Percentiles rank a stretch among this genome's conserved stretches.
These are phyloP conservation scores for Trapa bicornis DNA, from an alignment of 345 rosid species.

Conservation along the genomic window DNA sequence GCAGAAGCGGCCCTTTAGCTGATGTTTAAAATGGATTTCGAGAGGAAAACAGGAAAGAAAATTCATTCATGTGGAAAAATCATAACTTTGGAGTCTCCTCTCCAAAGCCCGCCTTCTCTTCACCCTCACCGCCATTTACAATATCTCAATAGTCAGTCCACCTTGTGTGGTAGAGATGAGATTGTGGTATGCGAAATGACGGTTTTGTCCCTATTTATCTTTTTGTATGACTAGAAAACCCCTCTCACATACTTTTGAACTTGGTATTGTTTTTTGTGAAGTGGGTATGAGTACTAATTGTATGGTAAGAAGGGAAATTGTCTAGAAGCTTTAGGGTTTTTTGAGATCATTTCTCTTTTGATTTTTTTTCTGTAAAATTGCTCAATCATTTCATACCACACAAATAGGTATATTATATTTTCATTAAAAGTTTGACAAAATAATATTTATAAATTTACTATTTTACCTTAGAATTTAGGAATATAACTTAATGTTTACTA, in stretches of 20 bases:
- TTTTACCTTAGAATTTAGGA: no score
- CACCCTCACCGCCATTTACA: not conserved
- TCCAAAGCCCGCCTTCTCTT: not conserved
- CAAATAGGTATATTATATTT: no score
- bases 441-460: no score
- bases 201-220: not conserved
- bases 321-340: no score
- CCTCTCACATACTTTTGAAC: not conserved
- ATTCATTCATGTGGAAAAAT: not conserved
- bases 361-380: no score
- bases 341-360: no score
- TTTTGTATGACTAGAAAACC: not conserved
- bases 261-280: no score
- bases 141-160: not conserved
- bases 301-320: no score
- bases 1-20: slow-evolving; percentile 3
- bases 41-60: not conserved
- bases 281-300: no score
- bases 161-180: not conserved
- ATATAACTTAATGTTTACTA: no score
- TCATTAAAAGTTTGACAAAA: no score
- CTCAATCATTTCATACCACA: no score
- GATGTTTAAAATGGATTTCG: slow-evolving; percentile 6
- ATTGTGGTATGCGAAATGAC: not conserved
- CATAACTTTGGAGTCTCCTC: not conserved